Base-by-base conservation (phyloP, 2,329 filamentous ascomycete genomes). In the Fusarium algeriense region DNA sequence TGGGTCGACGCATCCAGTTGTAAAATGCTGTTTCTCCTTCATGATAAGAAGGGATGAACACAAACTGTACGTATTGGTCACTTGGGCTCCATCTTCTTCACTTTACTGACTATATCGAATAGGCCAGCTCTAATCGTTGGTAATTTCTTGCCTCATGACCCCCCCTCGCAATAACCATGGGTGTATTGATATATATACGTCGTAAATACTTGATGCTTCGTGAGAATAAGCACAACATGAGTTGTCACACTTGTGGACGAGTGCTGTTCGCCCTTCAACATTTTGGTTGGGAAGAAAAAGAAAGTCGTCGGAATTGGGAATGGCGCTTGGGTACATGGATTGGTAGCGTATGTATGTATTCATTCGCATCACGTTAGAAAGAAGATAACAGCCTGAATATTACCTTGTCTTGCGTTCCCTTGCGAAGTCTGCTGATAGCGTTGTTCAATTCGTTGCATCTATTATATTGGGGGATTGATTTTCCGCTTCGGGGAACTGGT, bases 1-100 rank as follows among this genome's bases (percentile, higher is more conserved):
- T 54, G 88, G 88, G 66, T 90, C 91, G 6, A 89, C 89, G 46
- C 89, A 92, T 58, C 89, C 92, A 23, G 90, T 93, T 41, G 91
- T 98, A 64, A 92, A 93, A 78, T 99, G 96, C 80, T 98, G 95
- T 80, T 99, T 99, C 82, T 98, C 95, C 0, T 98, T 99, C 80
- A 97, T 95, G 63, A 97, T 99, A 74, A 90, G 94, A 76, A 90
- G 95, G 78, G 96, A 99, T 83, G 93, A 94, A 68, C 93, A 98
- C 81, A 97, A 98, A 79, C 94, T 99, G 96, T 98, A 84, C 87
- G 95, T 38, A 30, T 12, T 11, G 19, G 48, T 26, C 50, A 38
- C n/a, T 17, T 35, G n/a, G 28, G 13, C 20, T 26, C 8, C 19
- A 7, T 23, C 10, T 5, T 35, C 10, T 9, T n/a, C 7, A 20